These are phyloP conservation scores for Penstemon barbatus DNA, from an alignment of 257 asterid species.

Conservation along the genomic window DNA sequence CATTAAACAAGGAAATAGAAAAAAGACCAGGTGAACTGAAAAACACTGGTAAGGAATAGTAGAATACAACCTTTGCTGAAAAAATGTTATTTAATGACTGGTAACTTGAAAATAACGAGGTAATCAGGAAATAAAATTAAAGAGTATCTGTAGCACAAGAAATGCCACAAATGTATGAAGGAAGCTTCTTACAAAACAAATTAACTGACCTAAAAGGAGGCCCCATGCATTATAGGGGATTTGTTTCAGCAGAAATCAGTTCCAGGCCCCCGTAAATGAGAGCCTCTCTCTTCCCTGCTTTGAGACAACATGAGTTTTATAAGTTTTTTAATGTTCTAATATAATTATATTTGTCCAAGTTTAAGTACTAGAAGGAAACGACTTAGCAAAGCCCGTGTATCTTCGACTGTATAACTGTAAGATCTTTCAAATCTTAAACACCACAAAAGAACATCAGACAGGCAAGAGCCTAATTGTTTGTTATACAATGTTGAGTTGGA, in stretches of 20 bases:
- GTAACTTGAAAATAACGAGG: constrained; percentile 34
- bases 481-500: constrained; percentile 30
- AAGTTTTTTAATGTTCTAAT: constrained; percentile 56
- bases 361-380: constrained; percentile 58
- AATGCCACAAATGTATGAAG: constrained; percentile 63
- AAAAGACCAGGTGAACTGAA: constrained; percentile 35
- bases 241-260: constrained; percentile 91
- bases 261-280: constrained; percentile 94
- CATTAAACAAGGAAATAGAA: constrained; percentile 25
- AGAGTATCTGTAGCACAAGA: constrained; percentile 55
- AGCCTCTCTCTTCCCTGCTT: constrained; percentile 96
- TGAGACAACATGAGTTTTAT: constrained; percentile 77
- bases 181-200: constrained; percentile 54
- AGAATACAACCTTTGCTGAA: constrained; percentile 32
- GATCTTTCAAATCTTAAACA: constrained; percentile 43
- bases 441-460: background rate
- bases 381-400: too few species aligned
- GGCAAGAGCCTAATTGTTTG: constrained; percentile 38
- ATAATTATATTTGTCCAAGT: constrained; percentile 54
- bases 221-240: constrained; percentile 80
- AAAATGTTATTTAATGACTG: constrained; percentile 39
- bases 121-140: constrained; percentile 34
- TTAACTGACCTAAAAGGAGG: constrained; percentile 88
- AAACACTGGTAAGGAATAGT: constrained; percentile 14
- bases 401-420: constrained; percentile 50